Evolutionary conservation across 2,329 filamentous ascomycete species (phyloP).

Genomic region (Trichoderma koningiopsis): DNA sequence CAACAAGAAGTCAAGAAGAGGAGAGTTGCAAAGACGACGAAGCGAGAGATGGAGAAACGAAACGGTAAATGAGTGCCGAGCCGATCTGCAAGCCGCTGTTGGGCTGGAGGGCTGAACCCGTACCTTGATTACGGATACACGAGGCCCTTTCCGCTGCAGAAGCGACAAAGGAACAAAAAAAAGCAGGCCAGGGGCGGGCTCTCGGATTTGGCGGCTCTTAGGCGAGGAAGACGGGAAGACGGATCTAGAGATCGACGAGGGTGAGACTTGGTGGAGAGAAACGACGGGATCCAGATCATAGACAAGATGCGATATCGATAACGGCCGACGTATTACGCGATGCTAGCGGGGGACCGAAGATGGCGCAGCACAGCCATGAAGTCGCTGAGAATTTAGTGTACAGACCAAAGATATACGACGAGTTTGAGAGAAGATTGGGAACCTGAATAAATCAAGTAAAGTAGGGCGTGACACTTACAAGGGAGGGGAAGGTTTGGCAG

Average conservation of each 20-base stretch:
- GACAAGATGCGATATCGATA: conserved; percentile 17
- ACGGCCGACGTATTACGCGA: conserved; percentile 14
- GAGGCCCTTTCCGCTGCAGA: background rate
- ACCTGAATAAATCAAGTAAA: background rate
- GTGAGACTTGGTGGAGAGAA: conserved; percentile 19
- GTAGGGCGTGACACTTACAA: too few relatives aligned
- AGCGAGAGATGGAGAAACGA: background rate
- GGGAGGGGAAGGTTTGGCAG: background rate
- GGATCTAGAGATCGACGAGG: conserved; percentile 22
- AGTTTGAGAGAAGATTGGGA: background rate
- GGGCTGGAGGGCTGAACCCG: conserved; percentile 11
- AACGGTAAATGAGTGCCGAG: background rate
- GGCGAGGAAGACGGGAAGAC: conserved; percentile 11
- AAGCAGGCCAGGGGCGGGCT: background rate
- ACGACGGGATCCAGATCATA: background rate
- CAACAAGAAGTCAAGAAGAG: background rate
- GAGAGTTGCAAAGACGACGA: background rate
- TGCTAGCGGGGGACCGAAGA: conserved; percentile 2
- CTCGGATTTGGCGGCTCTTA: conserved; percentile 21
- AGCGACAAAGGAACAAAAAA: background rate
- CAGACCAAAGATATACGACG: background rate
- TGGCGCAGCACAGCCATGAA: conserved; percentile 11
- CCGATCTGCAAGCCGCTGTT: background rate
- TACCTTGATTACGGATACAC: conserved; percentile 18
- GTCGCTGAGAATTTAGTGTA: background rate